These are phyloP conservation scores for Hymenoscyphus infarciens DNA, from an alignment of 2,329 filamentous ascomycete genomes.

Conservation along the genomic window DNA sequence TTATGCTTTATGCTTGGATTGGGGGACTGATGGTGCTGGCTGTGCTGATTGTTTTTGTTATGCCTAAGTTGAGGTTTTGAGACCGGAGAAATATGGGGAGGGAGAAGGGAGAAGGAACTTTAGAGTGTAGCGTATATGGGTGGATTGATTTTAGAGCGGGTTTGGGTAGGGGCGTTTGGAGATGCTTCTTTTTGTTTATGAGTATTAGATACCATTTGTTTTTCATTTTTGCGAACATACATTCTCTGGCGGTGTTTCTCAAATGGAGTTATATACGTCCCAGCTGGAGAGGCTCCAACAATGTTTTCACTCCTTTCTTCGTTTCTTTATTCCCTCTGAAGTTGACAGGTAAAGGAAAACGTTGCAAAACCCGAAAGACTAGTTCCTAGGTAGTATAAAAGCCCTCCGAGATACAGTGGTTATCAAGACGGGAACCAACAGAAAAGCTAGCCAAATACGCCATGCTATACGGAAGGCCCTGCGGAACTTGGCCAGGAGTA, in stretches of 20 bases:
- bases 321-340: too few relatives aligned
- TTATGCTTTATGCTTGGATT: conserved; percentile 82
- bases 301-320: too few relatives aligned
- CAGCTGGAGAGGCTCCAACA: too few relatives aligned
- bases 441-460: too few relatives aligned
- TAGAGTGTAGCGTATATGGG: neutral
- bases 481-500: too few relatives aligned
- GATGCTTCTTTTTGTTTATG: neutral
- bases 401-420: too few relatives aligned
- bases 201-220: neutral
- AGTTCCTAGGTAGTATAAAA: too few relatives aligned
- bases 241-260: neutral
- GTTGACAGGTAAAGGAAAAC: too few relatives aligned
- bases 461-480: too few relatives aligned
- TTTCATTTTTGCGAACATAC: neutral
- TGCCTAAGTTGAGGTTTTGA: conserved; percentile 84
- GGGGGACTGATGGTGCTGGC: conserved; percentile 76
- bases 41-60: conserved; percentile 75
- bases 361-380: too few relatives aligned
- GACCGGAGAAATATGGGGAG: neutral
- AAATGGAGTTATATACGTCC: neutral
- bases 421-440: too few relatives aligned
- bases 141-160: neutral
- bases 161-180: neutral
- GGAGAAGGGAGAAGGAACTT: neutral